Conservation (phyloP, 495 filamentous ascomycete species). For the Aspergillus nidulans region DNA sequence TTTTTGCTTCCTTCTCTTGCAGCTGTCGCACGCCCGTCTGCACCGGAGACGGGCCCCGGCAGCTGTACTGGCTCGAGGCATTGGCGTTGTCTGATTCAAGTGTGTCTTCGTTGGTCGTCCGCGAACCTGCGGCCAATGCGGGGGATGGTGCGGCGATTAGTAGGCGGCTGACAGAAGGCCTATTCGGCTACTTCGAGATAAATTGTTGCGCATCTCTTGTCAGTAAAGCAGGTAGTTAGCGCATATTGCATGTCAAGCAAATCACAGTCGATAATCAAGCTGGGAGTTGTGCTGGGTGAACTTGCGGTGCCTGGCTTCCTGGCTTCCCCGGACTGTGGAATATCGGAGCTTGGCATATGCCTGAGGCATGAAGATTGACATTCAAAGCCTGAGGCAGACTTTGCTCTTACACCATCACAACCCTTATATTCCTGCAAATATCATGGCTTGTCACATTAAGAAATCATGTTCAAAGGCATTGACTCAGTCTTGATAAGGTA, state of each 20-base stretch:
- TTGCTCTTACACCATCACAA: no score
- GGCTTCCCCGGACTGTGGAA: background rate
- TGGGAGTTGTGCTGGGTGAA: background rate
- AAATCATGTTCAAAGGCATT: no score
- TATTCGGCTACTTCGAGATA: background rate
- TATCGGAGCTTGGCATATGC: background rate
- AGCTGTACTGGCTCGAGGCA: constrained; percentile 36
- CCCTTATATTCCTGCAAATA: no score
- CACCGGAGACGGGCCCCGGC: constrained; percentile 37
- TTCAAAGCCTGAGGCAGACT: background rate
- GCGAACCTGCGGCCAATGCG: background rate
- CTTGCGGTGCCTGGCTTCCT: background rate
- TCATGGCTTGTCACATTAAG: no score
- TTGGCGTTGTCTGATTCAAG: constrained; percentile 6
- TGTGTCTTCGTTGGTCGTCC: background rate
- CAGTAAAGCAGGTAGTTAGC: background rate
- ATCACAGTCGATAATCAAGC: background rate
- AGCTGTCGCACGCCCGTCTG: constrained; percentile 63
- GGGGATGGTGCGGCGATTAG: constrained; percentile 1
- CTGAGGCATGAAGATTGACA: background rate
- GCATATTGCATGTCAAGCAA: background rate
- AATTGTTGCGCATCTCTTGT: background rate
- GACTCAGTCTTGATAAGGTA: no score
- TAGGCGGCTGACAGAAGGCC: background rate
- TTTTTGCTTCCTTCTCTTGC: constrained; percentile 77